These are phyloP conservation scores for Pochonia chlamydosporia DNA, from an alignment of 2,329 filamentous ascomycete genomes.

Conservation along the genomic window DNA sequence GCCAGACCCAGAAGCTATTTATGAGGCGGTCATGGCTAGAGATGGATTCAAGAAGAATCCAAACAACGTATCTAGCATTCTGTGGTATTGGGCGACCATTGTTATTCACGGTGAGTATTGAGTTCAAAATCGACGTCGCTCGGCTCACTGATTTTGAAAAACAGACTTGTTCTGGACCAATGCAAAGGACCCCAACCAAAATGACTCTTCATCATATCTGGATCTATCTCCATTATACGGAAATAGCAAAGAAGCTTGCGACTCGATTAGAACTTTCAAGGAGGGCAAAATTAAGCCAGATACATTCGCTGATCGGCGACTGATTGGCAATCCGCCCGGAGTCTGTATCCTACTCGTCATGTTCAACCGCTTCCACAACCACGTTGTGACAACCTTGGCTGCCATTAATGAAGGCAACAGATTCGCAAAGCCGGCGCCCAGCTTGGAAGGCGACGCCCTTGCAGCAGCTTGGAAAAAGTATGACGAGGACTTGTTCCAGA, in stretches of 20 bases:
- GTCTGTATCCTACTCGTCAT: slow-evolving; percentile 68
- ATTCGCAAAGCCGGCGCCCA: slow-evolving; percentile 59
- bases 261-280: slow-evolving; percentile 62
- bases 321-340: slow-evolving; percentile 66
- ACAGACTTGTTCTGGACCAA: slow-evolving; percentile 67
- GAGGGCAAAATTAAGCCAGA: slow-evolving; percentile 70
- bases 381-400: slow-evolving; percentile 72
- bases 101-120: slow-evolving; percentile 57
- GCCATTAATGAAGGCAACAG: slow-evolving; percentile 79
- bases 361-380: slow-evolving; percentile 84
- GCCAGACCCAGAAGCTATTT: slow-evolving; percentile 60
- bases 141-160: neutral
- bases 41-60: slow-evolving; percentile 51
- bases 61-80: slow-evolving; percentile 65
- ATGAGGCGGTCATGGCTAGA: slow-evolving; percentile 54
- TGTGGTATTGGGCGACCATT: slow-evolving; percentile 69
- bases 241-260: slow-evolving; percentile 59
- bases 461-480: slow-evolving; percentile 58
- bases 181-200: slow-evolving; percentile 49
- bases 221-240: slow-evolving; percentile 69
- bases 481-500: slow-evolving; percentile 76
- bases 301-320: slow-evolving; percentile 62
- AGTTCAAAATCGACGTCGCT: fast-evolving
- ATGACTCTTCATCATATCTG: slow-evolving; percentile 66
- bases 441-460: slow-evolving; percentile 42